Base-by-base conservation (phyloP, 495 filamentous ascomycete species). In the Aspergillus heteromorphus region DNA sequence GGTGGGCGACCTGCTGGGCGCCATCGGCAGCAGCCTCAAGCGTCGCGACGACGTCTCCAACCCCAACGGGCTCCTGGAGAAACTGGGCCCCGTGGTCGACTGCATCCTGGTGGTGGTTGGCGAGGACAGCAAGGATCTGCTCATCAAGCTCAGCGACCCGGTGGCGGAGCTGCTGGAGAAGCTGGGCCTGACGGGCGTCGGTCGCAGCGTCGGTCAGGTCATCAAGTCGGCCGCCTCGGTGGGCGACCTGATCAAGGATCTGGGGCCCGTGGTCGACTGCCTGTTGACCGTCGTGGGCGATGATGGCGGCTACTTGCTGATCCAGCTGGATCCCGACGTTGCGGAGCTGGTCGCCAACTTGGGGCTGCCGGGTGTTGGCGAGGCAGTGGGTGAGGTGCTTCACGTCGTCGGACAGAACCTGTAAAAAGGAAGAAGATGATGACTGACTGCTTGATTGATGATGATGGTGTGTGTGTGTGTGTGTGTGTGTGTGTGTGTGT, bases 221-320 rank as follows among this genome's bases (percentile, higher is more conserved):
- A 34, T 62, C 42, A 21, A 36, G 18, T 41, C 56, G n/a, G 56
- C 55, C 11, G 48, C 43, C 16, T 45, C 49, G 18, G 48, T 62
- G 14, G 64, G 64, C 21, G 59, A 55, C 13, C 56, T 67, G 20
- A 7, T 67, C 53, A 25, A 48, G 0, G 61, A 62, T 23, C 42
- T 67, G 8, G 61, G 58, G 30, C 56, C 52, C 19, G 51, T 55
- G 23, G 47, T 64, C 13, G 61, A 62, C 51, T 61, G 61, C 54
- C 50, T 62, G 21, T 51, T 67, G 25, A 62, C 59, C 21, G 47
- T 64, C n/a, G 31, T 64, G 9, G 64, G 60, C 21, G 47, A 64
- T n/a, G 64, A 64, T 31, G 45, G 47, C 29, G 45, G 49, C 8
- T 41, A 55, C 29, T 56, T 64, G 10, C 64, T 67, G 6, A 34